Conservation (phyloP, 495 filamentous ascomycete species). For the Talaromyces proteolyticus region DNA sequence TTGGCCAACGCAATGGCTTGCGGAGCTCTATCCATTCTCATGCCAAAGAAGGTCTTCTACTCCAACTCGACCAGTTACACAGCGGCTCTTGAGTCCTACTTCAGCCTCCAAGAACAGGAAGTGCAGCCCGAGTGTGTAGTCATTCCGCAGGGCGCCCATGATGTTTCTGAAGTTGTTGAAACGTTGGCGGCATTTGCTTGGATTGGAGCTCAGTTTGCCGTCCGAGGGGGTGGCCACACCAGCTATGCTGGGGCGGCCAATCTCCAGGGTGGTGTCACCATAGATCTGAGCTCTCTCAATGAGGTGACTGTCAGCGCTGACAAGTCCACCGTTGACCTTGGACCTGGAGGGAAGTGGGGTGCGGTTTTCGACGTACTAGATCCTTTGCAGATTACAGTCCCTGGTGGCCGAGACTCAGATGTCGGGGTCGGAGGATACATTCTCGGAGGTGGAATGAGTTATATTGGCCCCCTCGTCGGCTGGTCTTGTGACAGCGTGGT, state of each 20-base stretch:
- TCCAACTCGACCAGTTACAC: too few relatives aligned
- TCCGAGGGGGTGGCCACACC: constrained; percentile 36
- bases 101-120: too few relatives aligned
- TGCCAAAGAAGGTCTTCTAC: too few relatives aligned
- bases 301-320: constrained; percentile 28
- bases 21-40: too few relatives aligned
- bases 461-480: constrained; percentile 16
- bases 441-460: constrained; percentile 24
- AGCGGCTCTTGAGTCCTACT: too few relatives aligned
- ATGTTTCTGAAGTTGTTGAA: too few relatives aligned
- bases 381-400: constrained; percentile 33
- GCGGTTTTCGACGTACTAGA: constrained; percentile 42
- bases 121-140: too few relatives aligned
- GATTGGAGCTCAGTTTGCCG: constrained; percentile 18
- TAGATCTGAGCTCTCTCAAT: constrained; percentile 44
- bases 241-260: constrained; percentile 46
- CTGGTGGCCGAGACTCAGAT: constrained; percentile 41
- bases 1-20: too few relatives aligned
- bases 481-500: constrained; percentile 30
- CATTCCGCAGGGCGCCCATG: too few relatives aligned
- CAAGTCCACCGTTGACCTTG: constrained; percentile 30
- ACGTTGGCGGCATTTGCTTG: too few relatives aligned
- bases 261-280: constrained; percentile 45
- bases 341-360: constrained; percentile 45
- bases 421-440: constrained; percentile 32